phyloP scores from a whole-genome alignment of 345 rosid genomes.

The Laguncularia racemosa region DNA sequence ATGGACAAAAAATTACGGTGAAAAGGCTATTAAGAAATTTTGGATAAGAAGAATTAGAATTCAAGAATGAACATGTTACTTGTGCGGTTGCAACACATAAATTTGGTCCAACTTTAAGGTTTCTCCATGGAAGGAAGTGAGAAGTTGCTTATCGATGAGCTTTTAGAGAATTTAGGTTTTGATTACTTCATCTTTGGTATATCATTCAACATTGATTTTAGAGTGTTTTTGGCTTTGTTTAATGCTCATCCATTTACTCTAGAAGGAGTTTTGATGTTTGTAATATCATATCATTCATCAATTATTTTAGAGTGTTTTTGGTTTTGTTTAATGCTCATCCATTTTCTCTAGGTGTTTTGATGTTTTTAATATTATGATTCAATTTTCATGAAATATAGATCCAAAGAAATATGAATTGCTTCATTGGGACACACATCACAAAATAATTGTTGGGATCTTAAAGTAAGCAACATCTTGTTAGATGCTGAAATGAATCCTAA shows the following conservation, averaged over 20 bases:
- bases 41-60: slow-evolving; percentile 31
- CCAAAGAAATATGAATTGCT: slow-evolving; percentile 8
- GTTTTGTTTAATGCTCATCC: too few species aligned
- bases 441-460: slow-evolving; percentile 32
- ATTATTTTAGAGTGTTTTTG: too few species aligned
- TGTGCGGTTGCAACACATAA: slow-evolving; percentile 35
- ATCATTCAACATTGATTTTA: too few species aligned
- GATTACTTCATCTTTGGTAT: slow-evolving; percentile 34
- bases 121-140: slow-evolving; percentile 29
- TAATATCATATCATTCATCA: too few species aligned
- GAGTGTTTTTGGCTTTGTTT: not conserved
- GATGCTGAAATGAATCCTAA: slow-evolving; percentile 36
- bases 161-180: slow-evolving; percentile 28
- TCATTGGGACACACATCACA: slow-evolving; percentile 25
- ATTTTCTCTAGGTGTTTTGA: too few species aligned
- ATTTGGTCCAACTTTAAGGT: slow-evolving; percentile 29
- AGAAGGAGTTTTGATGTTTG: not conserved
- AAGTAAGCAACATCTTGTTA: slow-evolving; percentile 37
- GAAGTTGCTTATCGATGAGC: slow-evolving; percentile 35
- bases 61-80: slow-evolving; percentile 26
- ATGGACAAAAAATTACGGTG: slow-evolving; percentile 6
- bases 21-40: slow-evolving; percentile 13
- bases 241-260: too few species aligned
- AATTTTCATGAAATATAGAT: slow-evolving; percentile 13
- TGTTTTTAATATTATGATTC: not conserved